Base-by-base conservation (phyloP, 2,329 filamentous ascomycete genomes). In the Aureobasidium melanogenum region DNA sequence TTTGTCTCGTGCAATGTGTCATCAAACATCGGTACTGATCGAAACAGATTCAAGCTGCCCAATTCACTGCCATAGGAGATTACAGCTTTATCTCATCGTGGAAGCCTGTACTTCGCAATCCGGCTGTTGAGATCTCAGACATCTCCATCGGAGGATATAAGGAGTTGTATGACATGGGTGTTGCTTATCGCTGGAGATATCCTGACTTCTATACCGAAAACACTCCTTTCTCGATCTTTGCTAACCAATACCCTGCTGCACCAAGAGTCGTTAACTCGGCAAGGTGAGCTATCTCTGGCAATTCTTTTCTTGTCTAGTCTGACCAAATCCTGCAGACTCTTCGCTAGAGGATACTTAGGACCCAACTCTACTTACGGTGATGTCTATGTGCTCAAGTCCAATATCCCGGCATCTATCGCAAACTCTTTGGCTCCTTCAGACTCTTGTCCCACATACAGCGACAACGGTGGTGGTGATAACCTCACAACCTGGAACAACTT, bases 381-480 rank as follows among this genome's bases (percentile, higher is more conserved):
- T 3, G 78, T 88, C 22, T 78, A 85, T 60, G 80, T 81, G 0
- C 77, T 88, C 41, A 84, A 85, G 15, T 75, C 77, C 1, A 82
- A 77, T 44, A 80, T 79, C n/a, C 78, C 80, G 7, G 70, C 69
- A 1, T 80, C 79, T 1, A 77, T 85, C 22, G 84, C 81, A n/a
- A 84, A 88, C 69, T 84, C 84, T 0, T 77, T 88, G 3, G 81
- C 80, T 0, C 80, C 85, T 0, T 86, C 84, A 0, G 85, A 88
- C 68, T 76, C 80, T 66, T 88, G 85, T 67, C 82, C 83, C 0
- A 78, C 77, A 1, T 87, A 86, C 68, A 66, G 73, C 4, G 82
- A 87, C 65, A 70, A 74, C n/a, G 77, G 76, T 46, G 80, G 81
- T 43, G 78, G 75, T n/a, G 72, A 74, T 28, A 71, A 78, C 63